Conservation (phyloP, 805 yeast species). For the Candida berthetii region DNA sequence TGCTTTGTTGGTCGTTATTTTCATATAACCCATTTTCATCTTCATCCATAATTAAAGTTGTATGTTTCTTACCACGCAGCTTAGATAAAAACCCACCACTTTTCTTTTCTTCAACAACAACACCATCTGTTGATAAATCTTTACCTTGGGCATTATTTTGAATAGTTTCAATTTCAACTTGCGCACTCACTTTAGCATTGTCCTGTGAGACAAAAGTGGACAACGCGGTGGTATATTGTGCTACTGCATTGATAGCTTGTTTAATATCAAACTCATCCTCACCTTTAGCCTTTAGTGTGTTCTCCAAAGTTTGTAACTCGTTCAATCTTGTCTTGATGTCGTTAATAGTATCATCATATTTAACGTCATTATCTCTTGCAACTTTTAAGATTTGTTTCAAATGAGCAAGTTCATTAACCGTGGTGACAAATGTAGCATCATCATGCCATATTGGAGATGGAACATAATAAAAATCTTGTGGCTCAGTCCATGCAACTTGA, state of each 20-base stretch:
- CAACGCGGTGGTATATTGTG: slow-evolving; percentile 44
- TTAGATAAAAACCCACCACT: slow-evolving; percentile 50
- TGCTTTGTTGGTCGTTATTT: no score
- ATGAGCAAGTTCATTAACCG: slow-evolving; percentile 46
- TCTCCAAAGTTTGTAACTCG: slow-evolving; percentile 21
- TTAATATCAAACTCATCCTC: slow-evolving; percentile 37
- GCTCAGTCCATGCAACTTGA: slow-evolving; percentile 70
- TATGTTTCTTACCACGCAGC: slow-evolving; percentile 14
- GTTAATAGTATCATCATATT: slow-evolving; percentile 22
- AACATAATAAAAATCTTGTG: slow-evolving; percentile 74
- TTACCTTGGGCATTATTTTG: slow-evolving; percentile 76
- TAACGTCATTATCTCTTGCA: slow-evolving; percentile 24
- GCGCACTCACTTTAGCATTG: slow-evolving; percentile 63
- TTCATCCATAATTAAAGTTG: slow-evolving; percentile 9
- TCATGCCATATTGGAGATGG: slow-evolving; percentile 98
- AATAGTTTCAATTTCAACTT: slow-evolving; percentile 87
- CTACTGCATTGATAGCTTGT: slow-evolving; percentile 34
- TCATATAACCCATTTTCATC: slow-evolving; percentile 5
- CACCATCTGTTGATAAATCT: slow-evolving; percentile 55
- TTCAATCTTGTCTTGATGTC: slow-evolving; percentile 24
- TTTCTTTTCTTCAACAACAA: slow-evolving; percentile 45
- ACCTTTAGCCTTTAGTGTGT: slow-evolving; percentile 30
- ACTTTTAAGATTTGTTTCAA: slow-evolving; percentile 45
- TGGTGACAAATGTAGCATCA: slow-evolving; percentile 67
- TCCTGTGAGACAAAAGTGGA: slow-evolving; percentile 69